Evolutionary conservation across 352 stramenopile species (phyloP), one percentile per base, ranked within the genome.

Genomic region (Phytophthora ramorum): DNA sequence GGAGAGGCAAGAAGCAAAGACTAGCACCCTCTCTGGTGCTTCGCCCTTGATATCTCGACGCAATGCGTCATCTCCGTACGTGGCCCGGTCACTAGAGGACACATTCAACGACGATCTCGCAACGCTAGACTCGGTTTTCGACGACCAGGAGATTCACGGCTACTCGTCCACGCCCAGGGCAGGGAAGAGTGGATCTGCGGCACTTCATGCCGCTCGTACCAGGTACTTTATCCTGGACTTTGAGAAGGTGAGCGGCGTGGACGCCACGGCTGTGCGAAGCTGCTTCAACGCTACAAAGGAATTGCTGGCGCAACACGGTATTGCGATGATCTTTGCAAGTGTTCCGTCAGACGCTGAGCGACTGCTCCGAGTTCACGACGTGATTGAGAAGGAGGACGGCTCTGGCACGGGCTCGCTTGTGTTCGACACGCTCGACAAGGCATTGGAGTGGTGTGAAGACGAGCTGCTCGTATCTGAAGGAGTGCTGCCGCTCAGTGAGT

Each of bases 191-290:
- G 75, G 43, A 26, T 60, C 51, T 43, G 56, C 69, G 10, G 79
- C 66, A 7, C 73, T 93, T 17, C 83, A 87, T 48, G 85, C 87
- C 0, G 72, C 87, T 66, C 87, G 85, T 50, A 96, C 89, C 19
- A 75, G 81, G 16, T 95, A 93, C 67, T 91, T 97, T 63, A 93
- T 97, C 50, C 61, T 97, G 20, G 90, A 97, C 71, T 97, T 97
- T 75, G 83, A 92, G 22, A 87, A 85, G 32, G 90, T 97, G 19
- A 90, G 87, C 24, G 90, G 90, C 17, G 92, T 97, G n/a, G 90
- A 97, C 46, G 89, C 87, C 5, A 97, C 90, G 17, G 88, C 90
- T 10, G 87, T 95, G 28, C 81, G 87, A n/a, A 93, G 78, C 12
- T 95, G 87, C 63, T 96, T 96, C 73, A 90, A 93, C 47, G 86